Evolutionary conservation across 371 early-diverging fungal genomes (phyloP), one percentile per base, ranked within the genome.

Genomic region (Mucor circinelloides): DNA sequence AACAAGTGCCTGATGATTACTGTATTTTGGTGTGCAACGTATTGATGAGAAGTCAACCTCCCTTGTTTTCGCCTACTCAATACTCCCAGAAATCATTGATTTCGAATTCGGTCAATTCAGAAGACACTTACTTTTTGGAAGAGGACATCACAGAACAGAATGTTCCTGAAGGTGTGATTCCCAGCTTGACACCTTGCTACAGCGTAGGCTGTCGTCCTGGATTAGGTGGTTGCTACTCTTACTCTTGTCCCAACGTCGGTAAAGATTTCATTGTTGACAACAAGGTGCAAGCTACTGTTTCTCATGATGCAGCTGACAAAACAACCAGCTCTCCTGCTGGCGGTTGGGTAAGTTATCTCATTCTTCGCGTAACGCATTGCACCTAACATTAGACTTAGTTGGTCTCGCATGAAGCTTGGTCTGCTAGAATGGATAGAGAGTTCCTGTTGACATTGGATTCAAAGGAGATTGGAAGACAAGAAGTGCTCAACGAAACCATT

Each of bases 401-500:
- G 58, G 69, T 72, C 38, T 68, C 59, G 63, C 77, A 66, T 69
- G 79, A 71, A 48, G 78, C 85, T 62, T 93, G 91, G 93, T 82
- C 89, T 19, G 82, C 78, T 57, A 72, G 85, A 6, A 89, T 91
- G 13, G 89, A 93, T 6, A 85, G 85, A 68, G 90, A 90, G 13
- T 76, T 96, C 19, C 67, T 89, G 6, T 87, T 89, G 28, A 83
- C 88, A 1, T 82, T 93, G 1, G 87, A 90, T 17, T 78, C 85
- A 19, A 72, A 82, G 23, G 97, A 97, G 72, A 87, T 87, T 69
- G 93, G 90, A 63, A 86, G 97, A 3, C 97, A 97, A 74, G 96
- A 97, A 75, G 89, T 89, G 30, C 89, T 97, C 58, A 96, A 90
- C 75, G 97, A 97, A 80, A 72, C 95, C 48, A 91, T 97, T 42